Base-by-base conservation (phyloP, 2,329 filamentous ascomycete genomes). In the Huntiella omanensis region DNA sequence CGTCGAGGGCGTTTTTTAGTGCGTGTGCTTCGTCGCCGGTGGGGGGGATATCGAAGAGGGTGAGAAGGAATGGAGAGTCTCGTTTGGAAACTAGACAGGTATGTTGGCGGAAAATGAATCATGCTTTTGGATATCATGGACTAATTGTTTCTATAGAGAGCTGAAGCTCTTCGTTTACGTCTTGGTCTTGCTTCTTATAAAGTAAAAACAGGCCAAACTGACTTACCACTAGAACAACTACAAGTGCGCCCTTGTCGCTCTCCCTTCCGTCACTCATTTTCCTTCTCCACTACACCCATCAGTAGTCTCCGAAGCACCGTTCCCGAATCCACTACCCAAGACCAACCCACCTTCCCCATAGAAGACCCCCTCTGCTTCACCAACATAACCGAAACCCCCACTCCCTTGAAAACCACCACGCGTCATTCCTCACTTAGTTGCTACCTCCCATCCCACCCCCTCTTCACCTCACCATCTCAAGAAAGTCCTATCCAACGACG, bases 121-220 rank as follows among this genome's bases (percentile, higher is more conserved):
- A 22, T 8, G 33, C 12, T 33, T n/a, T 4, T 42, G 4, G 22
- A 17, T 41, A 40, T 16, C 28, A 39, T 16, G 22, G 22, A n/a
- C 35, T 48, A 40, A 49, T 36, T 15, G 33, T 28, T n/a, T 4
- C 33, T 47, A 45, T 58, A 81, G 70, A 71, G 73, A 60, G 77
- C 76, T 15, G 72, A 80, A 55, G 71, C 75, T 42, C 65, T 86
- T 39, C 71, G 71, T 44, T 68, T 83, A 7, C 71, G 80, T n/a
- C 71, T 87, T 12, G 68, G 72, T 22, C 70, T 85, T 15, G 82
- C 80, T 11, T 72, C 71, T 55, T 86, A 85, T 66, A 86, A 86
- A 61, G 67, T 87, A 53, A 71, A 70, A 48, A 86, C 81, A 2
- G 76, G 80, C 50, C 82, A 87, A 60, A 70, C 75, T 46, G 64